Percentiles rank a stretch among this genome's conserved stretches.
These are phyloP conservation scores for Penicillium psychrofluorescens DNA, from an alignment of 495 filamentous ascomycete genomes.

Conservation along the genomic window DNA sequence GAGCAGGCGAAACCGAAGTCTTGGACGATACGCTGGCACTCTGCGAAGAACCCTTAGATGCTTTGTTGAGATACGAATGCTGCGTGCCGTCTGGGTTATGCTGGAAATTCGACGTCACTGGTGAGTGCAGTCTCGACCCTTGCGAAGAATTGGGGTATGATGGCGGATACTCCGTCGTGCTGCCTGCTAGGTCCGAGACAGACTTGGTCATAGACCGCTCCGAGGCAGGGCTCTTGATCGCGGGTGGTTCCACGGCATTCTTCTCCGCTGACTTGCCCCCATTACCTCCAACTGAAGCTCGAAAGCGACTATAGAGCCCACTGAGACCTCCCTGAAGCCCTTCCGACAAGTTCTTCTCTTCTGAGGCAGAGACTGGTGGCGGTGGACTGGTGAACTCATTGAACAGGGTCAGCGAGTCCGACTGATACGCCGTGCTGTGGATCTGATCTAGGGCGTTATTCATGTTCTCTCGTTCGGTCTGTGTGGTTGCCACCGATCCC, in stretches of 20 bases:
- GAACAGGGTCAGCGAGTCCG: conserved; percentile 75
- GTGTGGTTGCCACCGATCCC: conserved; percentile 50
- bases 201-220: conserved; percentile 24
- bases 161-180: conserved; percentile 16
- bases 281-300: conserved; percentile 62
- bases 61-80: conserved; percentile 32
- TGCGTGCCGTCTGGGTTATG: conserved; percentile 25
- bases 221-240: conserved; percentile 16
- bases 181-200: conserved; percentile 13
- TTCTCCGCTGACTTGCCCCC: conserved; percentile 33
- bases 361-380: conserved; percentile 40
- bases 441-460: conserved; percentile 75
- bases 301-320: conserved; percentile 75
- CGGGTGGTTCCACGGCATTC: conserved; percentile 15
- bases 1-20: conserved; percentile 39
- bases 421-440: conserved; percentile 73
- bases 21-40: conserved; percentile 47
- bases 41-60: conserved; percentile 49
- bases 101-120: conserved; percentile 24
- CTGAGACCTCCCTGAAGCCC: conserved; percentile 79
- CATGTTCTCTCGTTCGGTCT: conserved; percentile 62
- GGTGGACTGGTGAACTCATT: conserved; percentile 65
- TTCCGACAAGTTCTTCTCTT: conserved; percentile 60
- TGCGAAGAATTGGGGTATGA: conserved; percentile 26
- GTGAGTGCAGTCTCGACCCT: conserved; percentile 37